Base-by-base conservation (phyloP, 441 rosid genomes). In the Mallotus repandus region DNA sequence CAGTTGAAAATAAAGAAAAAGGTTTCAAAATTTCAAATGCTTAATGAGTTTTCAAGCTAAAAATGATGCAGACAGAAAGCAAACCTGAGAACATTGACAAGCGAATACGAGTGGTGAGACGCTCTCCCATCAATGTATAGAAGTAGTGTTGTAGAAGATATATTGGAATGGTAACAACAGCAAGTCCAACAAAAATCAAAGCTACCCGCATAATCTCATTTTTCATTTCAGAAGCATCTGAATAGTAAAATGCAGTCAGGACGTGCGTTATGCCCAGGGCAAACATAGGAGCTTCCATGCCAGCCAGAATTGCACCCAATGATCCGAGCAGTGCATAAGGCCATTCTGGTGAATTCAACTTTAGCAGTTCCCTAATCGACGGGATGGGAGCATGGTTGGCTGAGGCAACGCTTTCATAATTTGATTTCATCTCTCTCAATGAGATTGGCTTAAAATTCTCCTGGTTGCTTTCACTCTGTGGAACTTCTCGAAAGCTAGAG, bases 51-150 rank as follows among this genome's bases (percentile, higher is more conserved):
- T 48, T 48, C 18, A 53, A 22, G 13, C 65, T 35, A 41, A 65
- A 70, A 69, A 35, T 21, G 5, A 65, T 69, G 29, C 12, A 45
- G 60, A 49, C 54, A 32, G 65, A 43, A 72, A 75, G 71, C 19
- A 7, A 71, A 93, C 98, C 97, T 84, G 95, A 82, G 81, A 93
- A 89, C 80, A 91, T 79, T 7, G 89, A 84, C 48, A 83, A 74
- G 65, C 97, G 98, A 70, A 89, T 91, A 12, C 97, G 89, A 68
- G 92, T 73, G 4, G 94, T 91, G 71, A 93, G 85, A 73, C 84
- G 84, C 82, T 93, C 98, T 67, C 96, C 97, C 96, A 91, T 89
- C 81, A 89, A 70, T 7, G 94, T 89, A 70, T 89, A 91, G 78
- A 89, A 93, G 61, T 86, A 89, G 71, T 89, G 98, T 63, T 91